Percentiles rank a stretch among this genome's conserved stretches.
phyloP scores from a whole-genome alignment of 495 filamentous ascomycete species.

The Penicillium salamii region DNA sequence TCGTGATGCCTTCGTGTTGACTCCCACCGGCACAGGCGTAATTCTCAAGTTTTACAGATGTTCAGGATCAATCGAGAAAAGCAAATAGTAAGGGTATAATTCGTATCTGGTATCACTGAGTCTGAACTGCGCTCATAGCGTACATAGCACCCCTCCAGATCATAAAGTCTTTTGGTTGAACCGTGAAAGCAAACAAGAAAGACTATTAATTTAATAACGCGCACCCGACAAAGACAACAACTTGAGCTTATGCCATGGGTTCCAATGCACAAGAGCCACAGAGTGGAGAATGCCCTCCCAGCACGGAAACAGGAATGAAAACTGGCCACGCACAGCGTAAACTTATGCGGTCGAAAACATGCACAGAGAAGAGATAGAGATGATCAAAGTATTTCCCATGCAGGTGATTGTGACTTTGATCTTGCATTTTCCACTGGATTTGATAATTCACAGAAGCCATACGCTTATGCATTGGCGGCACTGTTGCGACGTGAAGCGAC shows the following conservation, averaged over 20 bases:
- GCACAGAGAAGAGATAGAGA: conserved; percentile 22
- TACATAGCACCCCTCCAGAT: conserved; percentile 6
- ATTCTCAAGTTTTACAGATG: too few species aligned
- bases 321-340: conserved; percentile 23
- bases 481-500: conserved; percentile 41
- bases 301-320: conserved; percentile 10
- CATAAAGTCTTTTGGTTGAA: conserved; percentile 4
- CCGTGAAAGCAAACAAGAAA: conserved; percentile 2
- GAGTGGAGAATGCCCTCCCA: background rate
- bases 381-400: conserved; percentile 6
- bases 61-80: too few species aligned
- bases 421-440: background rate
- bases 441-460: background rate
- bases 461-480: conserved; percentile 5
- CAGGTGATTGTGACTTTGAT: background rate
- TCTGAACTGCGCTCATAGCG: background rate
- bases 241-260: too few species aligned
- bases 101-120: background rate
- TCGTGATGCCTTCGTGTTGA: too few species aligned
- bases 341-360: conserved; percentile 20
- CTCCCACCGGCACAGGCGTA: too few species aligned
- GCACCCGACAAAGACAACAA: background rate
- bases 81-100: conserved; percentile 2
- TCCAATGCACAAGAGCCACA: background rate
- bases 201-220: conserved; percentile 1